Evolutionary conservation across 2,329 filamentous ascomycete species (phyloP).

Genomic region (Orbilia oligospora): DNA sequence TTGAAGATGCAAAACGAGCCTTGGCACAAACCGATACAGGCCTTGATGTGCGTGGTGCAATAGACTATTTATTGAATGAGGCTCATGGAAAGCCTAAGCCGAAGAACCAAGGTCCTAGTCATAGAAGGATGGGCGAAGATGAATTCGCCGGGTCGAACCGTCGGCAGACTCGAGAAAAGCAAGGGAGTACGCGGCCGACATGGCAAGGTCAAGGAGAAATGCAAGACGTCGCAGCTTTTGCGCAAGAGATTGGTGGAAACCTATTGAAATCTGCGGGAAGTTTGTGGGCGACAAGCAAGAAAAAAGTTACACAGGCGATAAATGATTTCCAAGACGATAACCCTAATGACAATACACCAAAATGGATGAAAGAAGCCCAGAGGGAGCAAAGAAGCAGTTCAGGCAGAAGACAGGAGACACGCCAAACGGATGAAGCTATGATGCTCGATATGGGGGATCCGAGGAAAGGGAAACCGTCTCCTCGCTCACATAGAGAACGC

Average conservation of each 20-base stretch:
- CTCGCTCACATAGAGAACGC: conserved; percentile 56
- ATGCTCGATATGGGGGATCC: conserved; percentile 79
- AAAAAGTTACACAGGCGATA: conserved; percentile 91
- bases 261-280: conserved; percentile 95
- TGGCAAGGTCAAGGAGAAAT: conserved; percentile 63
- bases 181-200: conserved; percentile 61
- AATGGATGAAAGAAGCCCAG: conserved; percentile 90
- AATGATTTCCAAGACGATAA: conserved; percentile 84
- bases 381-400: conserved; percentile 63
- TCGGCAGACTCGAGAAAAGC: conserved; percentile 68
- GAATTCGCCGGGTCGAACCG: conserved; percentile 31
- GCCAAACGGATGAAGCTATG: conserved; percentile 79
- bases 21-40: conserved; percentile 84
- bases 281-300: conserved; percentile 93
- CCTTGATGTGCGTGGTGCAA: conserved; percentile 85
- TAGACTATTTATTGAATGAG: conserved; percentile 90
- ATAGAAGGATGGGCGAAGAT: conserved; percentile 59
- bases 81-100: conserved; percentile 85
- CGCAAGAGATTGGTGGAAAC: conserved; percentile 84
- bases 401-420: conserved; percentile 63
- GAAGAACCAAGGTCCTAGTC: conserved; percentile 65
- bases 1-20: conserved; percentile 84
- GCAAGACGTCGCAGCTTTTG: conserved; percentile 71
- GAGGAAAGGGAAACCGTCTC: conserved; percentile 64
- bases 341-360: conserved; percentile 76